phyloP scores from a whole-genome alignment of 2,329 filamentous ascomycete genomes.

The Pyrenophora tritici-repentis region DNA sequence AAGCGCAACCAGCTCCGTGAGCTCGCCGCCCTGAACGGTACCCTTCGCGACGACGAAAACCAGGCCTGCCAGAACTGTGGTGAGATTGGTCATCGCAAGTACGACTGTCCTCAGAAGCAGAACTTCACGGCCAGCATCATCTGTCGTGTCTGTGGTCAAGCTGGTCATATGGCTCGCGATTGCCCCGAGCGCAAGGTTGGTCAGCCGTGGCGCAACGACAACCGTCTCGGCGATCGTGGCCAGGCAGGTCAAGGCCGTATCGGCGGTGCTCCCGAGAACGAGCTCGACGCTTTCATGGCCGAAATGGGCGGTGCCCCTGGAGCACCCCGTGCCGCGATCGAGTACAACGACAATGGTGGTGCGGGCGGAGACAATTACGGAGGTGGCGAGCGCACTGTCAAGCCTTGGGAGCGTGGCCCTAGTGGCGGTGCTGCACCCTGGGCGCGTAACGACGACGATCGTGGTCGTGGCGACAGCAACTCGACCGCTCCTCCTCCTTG shows the following conservation, averaged over 20 bases:
- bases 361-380: slow-evolving; percentile 55
- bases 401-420: slow-evolving; percentile 87
- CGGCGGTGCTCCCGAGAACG: slow-evolving; percentile 80
- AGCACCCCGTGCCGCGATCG: slow-evolving; percentile 76
- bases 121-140: slow-evolving; percentile 99
- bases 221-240: slow-evolving; percentile 59
- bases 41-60: slow-evolving; percentile 97
- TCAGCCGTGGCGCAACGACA: slow-evolving; percentile 87
- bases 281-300: slow-evolving; percentile 99
- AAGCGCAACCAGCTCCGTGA: slow-evolving; percentile 99
- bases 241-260: slow-evolving; percentile 59
- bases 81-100: slow-evolving; percentile 98
- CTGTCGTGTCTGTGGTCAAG: slow-evolving; percentile 96
- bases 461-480: slow-evolving; percentile 47
- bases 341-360: slow-evolving; percentile 35
- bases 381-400: slow-evolving; percentile 62
- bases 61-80: slow-evolving; percentile 99
- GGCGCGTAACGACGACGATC: slow-evolving; percentile 55
- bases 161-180: slow-evolving; percentile 96
- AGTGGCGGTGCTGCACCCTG: slow-evolving; percentile 85
- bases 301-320: slow-evolving; percentile 78
- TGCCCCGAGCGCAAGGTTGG: slow-evolving; percentile 94
- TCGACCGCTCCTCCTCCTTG: slow-evolving; percentile 49
- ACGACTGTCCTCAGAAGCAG: slow-evolving; percentile 95
- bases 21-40: slow-evolving; percentile 97